Evolutionary conservation across 257 asterid genomes (phyloP), one percentile per base, ranked within the genome.

Genomic region (Coffea eugenioides): DNA sequence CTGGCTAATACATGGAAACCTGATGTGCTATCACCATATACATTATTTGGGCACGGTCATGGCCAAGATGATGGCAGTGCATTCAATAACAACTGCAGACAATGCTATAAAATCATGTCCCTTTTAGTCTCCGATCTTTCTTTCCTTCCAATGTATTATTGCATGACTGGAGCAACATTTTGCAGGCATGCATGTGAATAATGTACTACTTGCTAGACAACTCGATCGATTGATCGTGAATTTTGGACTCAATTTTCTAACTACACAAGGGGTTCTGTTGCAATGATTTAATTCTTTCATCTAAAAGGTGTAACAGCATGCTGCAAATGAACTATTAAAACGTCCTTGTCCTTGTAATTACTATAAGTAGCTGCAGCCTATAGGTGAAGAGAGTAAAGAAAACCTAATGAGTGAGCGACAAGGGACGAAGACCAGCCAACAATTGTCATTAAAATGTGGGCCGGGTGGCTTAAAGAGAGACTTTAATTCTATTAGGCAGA

Each of bases 131-230:
- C 25, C 13, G 2, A 23, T 62, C 4, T 18, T 59, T 59, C 65
- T 18, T 59, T 62, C 36, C 31, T 62, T 62, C 10, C 12, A 20
- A 59, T 21, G 7, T 2, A 23, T 21, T 20, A 23, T 14, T 62
- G 68, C 68, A 62, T 62, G 68, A 62, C n/a, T 62, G 68, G 36
- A 62, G 68, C 68, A n/a, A 62, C 68, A 62, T 62, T 61, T 61
- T 21, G 34, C 67, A 61, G 67, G 67, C 8, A 23, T 61, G 10
- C 67, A n/a, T 62, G 68, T n/a, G 65, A 56, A 15, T 59, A 18
- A 59, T 18, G 18, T 59, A 61, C 34, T 11, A 62, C 3, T 23
- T 62, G 34, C 68, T 6, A 23, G 68, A n/a, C 68, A 23, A 8
- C 31, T n/a, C 0, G 43, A 39, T 52, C 5, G 18, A 52, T 12